Conservation (phyloP, 129 eudicot species). For the Flaveria brownii region DNA sequence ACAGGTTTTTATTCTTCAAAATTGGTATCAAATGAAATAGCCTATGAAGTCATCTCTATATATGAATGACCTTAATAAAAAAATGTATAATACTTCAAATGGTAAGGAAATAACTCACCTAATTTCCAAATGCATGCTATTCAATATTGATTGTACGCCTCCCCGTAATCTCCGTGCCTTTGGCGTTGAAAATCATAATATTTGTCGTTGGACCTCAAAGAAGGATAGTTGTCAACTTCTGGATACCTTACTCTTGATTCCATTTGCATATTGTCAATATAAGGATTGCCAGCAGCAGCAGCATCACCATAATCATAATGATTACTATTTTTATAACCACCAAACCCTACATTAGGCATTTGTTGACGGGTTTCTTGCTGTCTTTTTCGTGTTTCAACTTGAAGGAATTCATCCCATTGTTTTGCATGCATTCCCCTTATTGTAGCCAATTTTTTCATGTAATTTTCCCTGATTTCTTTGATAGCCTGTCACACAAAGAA, state of each 20-base stretch:
- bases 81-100: neutral
- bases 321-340: constrained; percentile 49
- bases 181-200: constrained; percentile 66
- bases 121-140: constrained; percentile 29
- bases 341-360: constrained; percentile 48
- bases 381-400: constrained; percentile 50
- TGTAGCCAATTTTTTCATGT: constrained; percentile 51
- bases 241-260: constrained; percentile 70
- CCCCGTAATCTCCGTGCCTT: constrained; percentile 61
- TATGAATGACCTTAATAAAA: neutral
- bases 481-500: constrained; percentile 48
- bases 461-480: constrained; percentile 58
- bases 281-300: constrained; percentile 33
- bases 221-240: constrained; percentile 50
- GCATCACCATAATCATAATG: constrained; percentile 53
- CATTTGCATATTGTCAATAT: constrained; percentile 44
- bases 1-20: neutral
- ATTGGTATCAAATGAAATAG: neutral
- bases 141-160: constrained; percentile 68
- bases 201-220: constrained; percentile 55
- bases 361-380: constrained; percentile 58
- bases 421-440: constrained; percentile 61
- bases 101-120: constrained; percentile 55
- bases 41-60: neutral
- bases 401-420: constrained; percentile 86